Evolutionary conservation across 352 stramenopile genomes (phyloP).

Genomic region (Phytophthora melonis): DNA sequence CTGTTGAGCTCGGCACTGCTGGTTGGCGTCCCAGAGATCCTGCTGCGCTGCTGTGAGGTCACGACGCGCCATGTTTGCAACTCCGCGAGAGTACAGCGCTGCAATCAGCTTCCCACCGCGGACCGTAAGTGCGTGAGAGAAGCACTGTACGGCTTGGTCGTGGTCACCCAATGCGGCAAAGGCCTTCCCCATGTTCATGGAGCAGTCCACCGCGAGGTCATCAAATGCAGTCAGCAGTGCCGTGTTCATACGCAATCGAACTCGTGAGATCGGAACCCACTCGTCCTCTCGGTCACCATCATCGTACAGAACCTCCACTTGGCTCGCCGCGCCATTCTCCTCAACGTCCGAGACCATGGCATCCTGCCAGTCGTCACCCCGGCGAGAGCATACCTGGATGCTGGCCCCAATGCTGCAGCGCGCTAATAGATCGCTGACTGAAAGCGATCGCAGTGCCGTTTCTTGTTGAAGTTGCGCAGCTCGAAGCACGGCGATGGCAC

Average conservation of each 20-base stretch:
- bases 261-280: slow-evolving; percentile 52
- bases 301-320: slow-evolving; percentile 80
- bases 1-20: slow-evolving; percentile 58
- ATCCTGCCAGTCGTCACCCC: slow-evolving; percentile 42
- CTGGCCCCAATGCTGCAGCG: slow-evolving; percentile 66
- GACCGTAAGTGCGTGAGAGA: slow-evolving; percentile 57
- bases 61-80: slow-evolving; percentile 71
- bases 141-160: slow-evolving; percentile 66
- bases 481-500: slow-evolving; percentile 60
- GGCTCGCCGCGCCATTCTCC: slow-evolving; percentile 29
- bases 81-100: slow-evolving; percentile 76
- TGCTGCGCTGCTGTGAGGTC: slow-evolving; percentile 68
- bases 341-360: slow-evolving; percentile 80
- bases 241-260: slow-evolving; percentile 71
- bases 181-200: slow-evolving; percentile 87
- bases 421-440: slow-evolving; percentile 37
- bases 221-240: slow-evolving; percentile 58
- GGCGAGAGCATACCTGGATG: slow-evolving; percentile 48
- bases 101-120: slow-evolving; percentile 55
- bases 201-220: slow-evolving; percentile 67
- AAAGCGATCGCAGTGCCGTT: slow-evolving; percentile 43
- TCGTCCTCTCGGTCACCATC: slow-evolving; percentile 55
- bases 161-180: slow-evolving; percentile 66
- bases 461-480: slow-evolving; percentile 58
- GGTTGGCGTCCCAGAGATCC: slow-evolving; percentile 75